Percentiles rank a stretch among this genome's conserved stretches.
phyloP scores from a whole-genome alignment of 768 basidiomycete species.

The Pisolithus sp. region DNA sequence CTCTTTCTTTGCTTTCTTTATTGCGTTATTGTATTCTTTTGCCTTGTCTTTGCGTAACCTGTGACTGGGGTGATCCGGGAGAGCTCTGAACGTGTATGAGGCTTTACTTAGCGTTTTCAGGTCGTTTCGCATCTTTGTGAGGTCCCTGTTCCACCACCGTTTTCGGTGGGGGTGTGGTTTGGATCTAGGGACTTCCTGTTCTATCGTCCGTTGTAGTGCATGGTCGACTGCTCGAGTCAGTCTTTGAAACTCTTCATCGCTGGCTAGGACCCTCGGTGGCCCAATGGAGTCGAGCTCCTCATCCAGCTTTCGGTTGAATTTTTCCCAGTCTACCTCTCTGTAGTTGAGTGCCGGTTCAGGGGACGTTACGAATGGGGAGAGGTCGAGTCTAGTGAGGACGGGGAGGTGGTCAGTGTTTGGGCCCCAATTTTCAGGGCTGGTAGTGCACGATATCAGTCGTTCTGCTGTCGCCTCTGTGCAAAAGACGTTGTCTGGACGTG shows the following conservation, averaged over 20 bases:
- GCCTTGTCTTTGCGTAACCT: conserved; percentile 4
- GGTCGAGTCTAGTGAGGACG: not conserved
- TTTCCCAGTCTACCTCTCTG: conserved; percentile 4
- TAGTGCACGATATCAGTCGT: not conserved
- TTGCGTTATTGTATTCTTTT: conserved; percentile 11
- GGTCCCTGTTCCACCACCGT: conserved; percentile 30
- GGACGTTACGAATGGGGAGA: not conserved
- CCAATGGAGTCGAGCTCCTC: not conserved
- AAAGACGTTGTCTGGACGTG: conserved; percentile 6
- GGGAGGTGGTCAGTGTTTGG: conserved; percentile 13
- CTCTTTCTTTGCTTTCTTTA: conserved; percentile 15
- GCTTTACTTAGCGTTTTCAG: conserved; percentile 9
- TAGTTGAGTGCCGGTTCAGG: not conserved
- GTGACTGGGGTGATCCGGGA: conserved; percentile 19
- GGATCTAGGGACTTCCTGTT: conserved; percentile 11
- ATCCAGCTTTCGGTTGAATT: not conserved
- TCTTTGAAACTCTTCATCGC: conserved; percentile 8
- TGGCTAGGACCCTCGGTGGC: not conserved
- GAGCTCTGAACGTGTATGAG: conserved; percentile 2
- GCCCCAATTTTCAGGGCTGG: accelerated
- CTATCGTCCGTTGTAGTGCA: conserved; percentile 12
- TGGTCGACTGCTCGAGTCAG: accelerated
- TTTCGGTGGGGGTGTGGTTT: conserved; percentile 20
- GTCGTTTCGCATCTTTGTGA: conserved; percentile 13
- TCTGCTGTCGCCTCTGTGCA: not conserved